Base-by-base conservation (phyloP, 768 basidiomycete species). In the Rickenella mellea region DNA sequence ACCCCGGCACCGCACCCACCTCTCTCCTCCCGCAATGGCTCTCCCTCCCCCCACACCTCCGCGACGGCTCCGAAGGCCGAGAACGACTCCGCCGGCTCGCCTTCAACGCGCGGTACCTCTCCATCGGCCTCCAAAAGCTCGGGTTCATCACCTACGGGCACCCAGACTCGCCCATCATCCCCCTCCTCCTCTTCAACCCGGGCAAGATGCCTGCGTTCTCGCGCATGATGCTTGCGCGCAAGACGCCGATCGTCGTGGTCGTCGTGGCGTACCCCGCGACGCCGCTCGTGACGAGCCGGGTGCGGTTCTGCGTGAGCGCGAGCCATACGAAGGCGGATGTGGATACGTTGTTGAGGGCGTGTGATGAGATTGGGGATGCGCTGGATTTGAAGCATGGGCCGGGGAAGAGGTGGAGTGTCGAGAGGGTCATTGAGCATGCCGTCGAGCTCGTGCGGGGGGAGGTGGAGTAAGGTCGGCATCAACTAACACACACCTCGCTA, bases 61-160 rank as follows among this genome's bases (percentile, higher is more conserved):
- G 81, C 19, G 86, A 91, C 22, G 94, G 96, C 25, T 64, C 71
- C 0, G 93, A 98, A 63, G 94, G 96, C 10, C 66, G 70, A 26
- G 73, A 76, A 49, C 81, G 96, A 21, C 70, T 98, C 5, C 78
- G 80, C 28, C 78, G 96, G 17, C 71, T 99, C 28, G 91, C 93
- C 1, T 99, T 99, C 73, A 98, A 98, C 68, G 73, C 86, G 14
- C 78, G 91, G 17, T 99, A 98, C 65, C 80, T 99, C 38, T 82
- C 85, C 48, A 73, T 73, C 5, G 94, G 80, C 1, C 71, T 99
- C 42, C 69, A 74, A 52, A 93, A 89, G 55, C 78, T 99, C 26
- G 96, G 96, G 0, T 99, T 99, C 71, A 94, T 99, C 67, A 88
- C 87, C 5, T 96, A 92, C 54, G 94, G 94, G 0, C 80, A 88